Base-by-base conservation (phyloP, 371 early-diverging fungal genomes). In the Batrachochytrium dendrobatidis region DNA sequence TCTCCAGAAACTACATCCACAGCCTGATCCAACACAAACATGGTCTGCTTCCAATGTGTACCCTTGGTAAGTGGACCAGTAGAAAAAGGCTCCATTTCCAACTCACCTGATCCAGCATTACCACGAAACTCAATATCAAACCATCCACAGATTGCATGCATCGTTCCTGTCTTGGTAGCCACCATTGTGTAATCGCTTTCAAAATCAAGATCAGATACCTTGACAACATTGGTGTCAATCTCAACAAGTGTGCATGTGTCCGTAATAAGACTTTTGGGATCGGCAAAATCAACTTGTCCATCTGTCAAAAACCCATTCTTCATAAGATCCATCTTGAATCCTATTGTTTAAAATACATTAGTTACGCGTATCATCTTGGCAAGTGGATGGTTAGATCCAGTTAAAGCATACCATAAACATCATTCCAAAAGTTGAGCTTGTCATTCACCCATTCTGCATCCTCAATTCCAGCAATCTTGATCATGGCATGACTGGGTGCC, bases 21-120 rank as follows among this genome's bases (percentile, higher is more conserved):
- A 10, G 68, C 59, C 4, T 46, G 32, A 32, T 68, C 65, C 20
- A 74, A 59, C 6, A 62, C 62, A 58, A 98, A 95, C 29, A 94
- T 86, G 24, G 96, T 94, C 73, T 98, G 97, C 80, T 95, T 96
- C 98, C 98, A 98, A 73, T 98, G 98, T 35, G 98, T 98, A 67
- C 90, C 89, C 74, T 86, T 84, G 45, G 87, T 79, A 55, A 81
- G 77, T 5, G 96, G 94, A 2, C 90, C 86, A 8, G 98, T 98
- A 59, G 90, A 89, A 72, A 98, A 94, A 59, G 72, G 68, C 58
- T 95, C 82, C 15, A 59, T 28, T 39, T 55, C 34, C 8, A 54
- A 15, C 6, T 51, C 34, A 26, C 29, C 29, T 22, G 28, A 34
- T 28, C 39, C 45, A 34, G 52, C 79, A 86, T 89, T 73, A 85